Percentiles rank a stretch among this genome's conserved stretches.
phyloP scores from a whole-genome alignment of 345 rosid species.

The Clausena lansium region DNA sequence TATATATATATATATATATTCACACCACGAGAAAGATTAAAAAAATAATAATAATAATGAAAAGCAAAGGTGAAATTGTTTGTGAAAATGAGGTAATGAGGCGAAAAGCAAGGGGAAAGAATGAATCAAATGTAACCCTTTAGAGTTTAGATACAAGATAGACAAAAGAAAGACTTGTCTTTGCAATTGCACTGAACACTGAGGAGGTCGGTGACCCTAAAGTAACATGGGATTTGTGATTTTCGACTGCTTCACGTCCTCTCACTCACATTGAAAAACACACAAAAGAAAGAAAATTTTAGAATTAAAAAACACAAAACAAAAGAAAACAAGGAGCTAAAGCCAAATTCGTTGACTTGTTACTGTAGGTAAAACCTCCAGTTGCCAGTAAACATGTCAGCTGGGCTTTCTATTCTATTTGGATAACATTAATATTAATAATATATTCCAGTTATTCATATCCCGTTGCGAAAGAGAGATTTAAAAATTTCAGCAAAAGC shows the following conservation, averaged over 20 bases:
- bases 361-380: slow-evolving; percentile 30
- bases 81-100: slow-evolving; percentile 12
- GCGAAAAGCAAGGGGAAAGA: slow-evolving; percentile 12
- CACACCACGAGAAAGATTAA: background rate
- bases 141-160: too few relatives aligned
- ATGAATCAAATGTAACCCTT: background rate
- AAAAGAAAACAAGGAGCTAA: background rate
- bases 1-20: too few relatives aligned
- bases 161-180: background rate
- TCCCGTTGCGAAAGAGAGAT: background rate
- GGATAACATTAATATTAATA: too few relatives aligned
- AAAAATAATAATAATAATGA: background rate
- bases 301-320: background rate
- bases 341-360: slow-evolving; percentile 32
- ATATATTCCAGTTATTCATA: background rate
- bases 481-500: slow-evolving; percentile 9
- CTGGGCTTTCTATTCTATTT: background rate
- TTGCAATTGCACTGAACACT: background rate
- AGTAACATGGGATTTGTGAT: slow-evolving; percentile 17
- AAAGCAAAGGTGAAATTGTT: background rate
- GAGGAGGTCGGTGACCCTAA: slow-evolving; percentile 24
- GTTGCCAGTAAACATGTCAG: slow-evolving; percentile 24
- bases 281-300: background rate
- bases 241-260: background rate
- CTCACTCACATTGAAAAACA: background rate